Conservation (phyloP, 2,329 filamentous ascomycete genomes). For the Colletotrichum eleusines region DNA sequence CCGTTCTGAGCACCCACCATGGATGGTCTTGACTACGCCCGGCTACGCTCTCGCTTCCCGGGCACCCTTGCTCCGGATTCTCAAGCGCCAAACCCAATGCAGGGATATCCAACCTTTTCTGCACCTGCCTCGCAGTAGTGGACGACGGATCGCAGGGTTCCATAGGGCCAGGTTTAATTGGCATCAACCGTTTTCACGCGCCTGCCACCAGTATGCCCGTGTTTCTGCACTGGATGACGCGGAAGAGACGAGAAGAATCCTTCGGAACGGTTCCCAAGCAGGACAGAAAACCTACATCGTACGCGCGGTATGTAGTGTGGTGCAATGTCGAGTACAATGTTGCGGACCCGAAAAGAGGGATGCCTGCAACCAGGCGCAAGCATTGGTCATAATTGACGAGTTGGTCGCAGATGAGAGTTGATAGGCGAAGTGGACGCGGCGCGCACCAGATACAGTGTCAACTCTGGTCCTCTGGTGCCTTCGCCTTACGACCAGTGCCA, state of each 20-base stretch:
- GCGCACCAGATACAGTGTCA: background rate
- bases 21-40: constrained; percentile 30
- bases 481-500: background rate
- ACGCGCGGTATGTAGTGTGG: background rate
- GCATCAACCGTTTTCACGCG: background rate
- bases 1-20: constrained; percentile 23
- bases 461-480: background rate
- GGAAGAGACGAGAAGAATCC: background rate
- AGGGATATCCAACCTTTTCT: constrained; percentile 16
- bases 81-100: constrained; percentile 9
- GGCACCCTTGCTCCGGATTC: constrained; percentile 28
- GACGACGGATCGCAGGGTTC: constrained; percentile 14
- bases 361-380: background rate
- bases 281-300: background rate
- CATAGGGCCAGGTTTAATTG: constrained; percentile 31
- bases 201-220: background rate
- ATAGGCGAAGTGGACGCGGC: background rate
- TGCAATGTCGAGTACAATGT: background rate
- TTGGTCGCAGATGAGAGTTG: constrained; percentile 21
- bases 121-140: constrained; percentile 23
- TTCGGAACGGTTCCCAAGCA: background rate
- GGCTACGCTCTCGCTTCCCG: constrained; percentile 23
- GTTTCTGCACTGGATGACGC: background rate
- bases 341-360: background rate
- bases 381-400: constrained; percentile 8